Evolutionary conservation across 2,329 filamentous ascomycete genomes (phyloP).

Genomic region (Pseudohalonectria lignicola): DNA sequence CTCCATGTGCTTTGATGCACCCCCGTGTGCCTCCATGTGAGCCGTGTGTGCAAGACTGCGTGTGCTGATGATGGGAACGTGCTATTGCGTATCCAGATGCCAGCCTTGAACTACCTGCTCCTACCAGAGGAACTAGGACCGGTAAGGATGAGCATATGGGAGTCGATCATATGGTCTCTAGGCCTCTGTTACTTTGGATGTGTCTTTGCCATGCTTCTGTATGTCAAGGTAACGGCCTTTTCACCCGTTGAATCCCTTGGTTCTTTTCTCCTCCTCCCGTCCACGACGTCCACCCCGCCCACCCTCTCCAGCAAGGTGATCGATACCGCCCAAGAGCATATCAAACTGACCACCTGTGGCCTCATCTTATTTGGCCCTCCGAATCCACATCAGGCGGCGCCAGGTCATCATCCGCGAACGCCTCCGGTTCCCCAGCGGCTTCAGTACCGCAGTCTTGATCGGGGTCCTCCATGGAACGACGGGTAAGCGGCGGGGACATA

Average conservation of each 20-base stretch:
- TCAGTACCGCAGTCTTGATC: conserved; percentile 90
- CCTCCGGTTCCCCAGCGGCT: conserved; percentile 88
- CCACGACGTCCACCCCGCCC: too few species aligned
- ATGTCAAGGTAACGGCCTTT: conserved; percentile 7
- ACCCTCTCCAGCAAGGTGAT: neutral
- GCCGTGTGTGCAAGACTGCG: too few species aligned
- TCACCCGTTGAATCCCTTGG: neutral
- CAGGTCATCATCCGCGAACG: conserved; percentile 92
- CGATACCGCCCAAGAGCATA: neutral
- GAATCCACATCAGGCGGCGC: too few species aligned
- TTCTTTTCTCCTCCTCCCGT: neutral
- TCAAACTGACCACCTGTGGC: neutral
- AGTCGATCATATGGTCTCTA: conserved; percentile 80
- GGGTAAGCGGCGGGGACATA: conserved; percentile 6
- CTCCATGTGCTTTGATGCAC: too few species aligned
- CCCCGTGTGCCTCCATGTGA: too few species aligned
- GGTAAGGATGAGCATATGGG: conserved; percentile 58
- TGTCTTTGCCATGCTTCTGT: conserved; percentile 85
- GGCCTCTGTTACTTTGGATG: conserved; percentile 96
- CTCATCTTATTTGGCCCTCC: too few species aligned
- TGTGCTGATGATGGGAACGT: too few species aligned
- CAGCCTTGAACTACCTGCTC: conserved; percentile 80
- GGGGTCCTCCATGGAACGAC: conserved; percentile 67
- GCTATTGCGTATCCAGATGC: conserved; percentile 44
- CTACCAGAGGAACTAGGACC: conserved; percentile 69